phyloP scores from a whole-genome alignment of 1,139 yeast species.

The Zygoascus meyerae region DNA sequence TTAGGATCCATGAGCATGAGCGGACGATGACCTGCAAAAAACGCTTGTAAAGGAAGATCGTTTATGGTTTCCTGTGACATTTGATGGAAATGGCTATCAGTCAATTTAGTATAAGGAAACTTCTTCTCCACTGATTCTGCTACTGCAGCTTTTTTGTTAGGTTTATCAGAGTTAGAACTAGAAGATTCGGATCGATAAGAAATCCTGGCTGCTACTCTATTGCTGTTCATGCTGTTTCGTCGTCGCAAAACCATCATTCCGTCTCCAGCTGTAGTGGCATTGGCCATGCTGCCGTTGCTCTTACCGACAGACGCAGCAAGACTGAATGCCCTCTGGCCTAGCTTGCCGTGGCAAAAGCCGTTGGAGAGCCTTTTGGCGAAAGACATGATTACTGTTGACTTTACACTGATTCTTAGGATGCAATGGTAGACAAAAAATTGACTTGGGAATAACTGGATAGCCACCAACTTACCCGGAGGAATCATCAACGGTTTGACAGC shows the following conservation, averaged over 20 bases:
- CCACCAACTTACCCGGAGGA: no score
- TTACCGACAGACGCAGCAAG: no score
- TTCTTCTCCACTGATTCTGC: slow-evolving; percentile 7
- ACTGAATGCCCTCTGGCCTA: no score
- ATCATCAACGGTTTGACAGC: no score
- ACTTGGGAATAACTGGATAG: no score
- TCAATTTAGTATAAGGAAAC: slow-evolving; percentile 18
- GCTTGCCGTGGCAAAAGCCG: no score
- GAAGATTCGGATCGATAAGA: slow-evolving; percentile 6
- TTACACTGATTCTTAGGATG: no score
- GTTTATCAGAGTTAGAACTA: neutral
- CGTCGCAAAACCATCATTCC: slow-evolving; percentile 5
- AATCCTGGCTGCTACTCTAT: neutral
- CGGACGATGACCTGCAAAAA: slow-evolving; percentile 30
- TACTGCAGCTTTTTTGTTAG: neutral
- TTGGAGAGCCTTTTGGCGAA: no score
- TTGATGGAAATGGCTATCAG: slow-evolving; percentile 17
- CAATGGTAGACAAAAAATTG: no score
- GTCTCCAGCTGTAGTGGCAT: neutral
- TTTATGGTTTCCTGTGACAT: slow-evolving; percentile 17
- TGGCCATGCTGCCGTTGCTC: neutral
- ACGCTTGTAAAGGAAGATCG: slow-evolving; percentile 24
- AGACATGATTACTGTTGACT: no score
- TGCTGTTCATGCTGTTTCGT: slow-evolving; percentile 7
- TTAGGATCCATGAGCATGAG: slow-evolving; percentile 23